A percentile compares a stretch with the other conserved stretches of the same genome.
Evolutionary conservation across 108 stramenopile species (phyloP).

Genomic region (Nitzschia sp.): DNA sequence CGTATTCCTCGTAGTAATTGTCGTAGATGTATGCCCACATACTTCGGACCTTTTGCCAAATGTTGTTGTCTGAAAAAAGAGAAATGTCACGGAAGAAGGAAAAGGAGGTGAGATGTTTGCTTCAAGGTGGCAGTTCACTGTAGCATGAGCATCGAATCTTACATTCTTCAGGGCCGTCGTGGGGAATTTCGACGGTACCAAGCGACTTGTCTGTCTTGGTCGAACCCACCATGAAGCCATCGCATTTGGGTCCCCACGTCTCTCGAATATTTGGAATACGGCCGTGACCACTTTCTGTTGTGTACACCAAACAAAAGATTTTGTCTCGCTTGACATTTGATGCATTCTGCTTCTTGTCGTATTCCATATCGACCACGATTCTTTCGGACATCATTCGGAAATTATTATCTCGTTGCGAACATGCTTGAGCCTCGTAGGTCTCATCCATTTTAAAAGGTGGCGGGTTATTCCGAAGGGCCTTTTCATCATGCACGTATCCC

Average conservation of each 20-base stretch:
- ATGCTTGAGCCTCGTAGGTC: conserved; percentile 33
- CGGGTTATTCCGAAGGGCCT: conserved; percentile 64
- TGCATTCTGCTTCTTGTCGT: conserved; percentile 51
- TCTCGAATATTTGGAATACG: conserved; percentile 61
- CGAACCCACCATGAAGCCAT: conserved; percentile 95
- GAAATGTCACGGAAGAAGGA: neutral
- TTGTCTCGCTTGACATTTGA: conserved; percentile 66
- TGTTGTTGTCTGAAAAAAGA: conserved; percentile 72
- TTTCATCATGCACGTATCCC: conserved; percentile 87
- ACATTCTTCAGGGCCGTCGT: conserved; percentile 92
- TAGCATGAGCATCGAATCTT: neutral
- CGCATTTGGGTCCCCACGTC: conserved; percentile 79
- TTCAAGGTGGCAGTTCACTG: neutral
- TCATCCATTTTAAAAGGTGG: conserved; percentile 57
- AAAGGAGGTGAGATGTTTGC: neutral
- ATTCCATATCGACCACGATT: conserved; percentile 72
- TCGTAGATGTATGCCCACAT: conserved; percentile 96
- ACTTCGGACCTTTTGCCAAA: conserved; percentile 96
- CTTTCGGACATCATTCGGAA: conserved; percentile 73
- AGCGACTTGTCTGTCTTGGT: conserved; percentile 75
- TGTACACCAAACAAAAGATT: conserved; percentile 87
- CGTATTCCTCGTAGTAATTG: conserved; percentile 80
- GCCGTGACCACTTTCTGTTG: conserved; percentile 69
- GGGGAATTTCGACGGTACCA: conserved; percentile 85
- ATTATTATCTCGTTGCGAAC: conserved; percentile 54